Evolutionary conservation across 2,329 filamentous ascomycete species (phyloP).

Genomic region (Neopestalotiopsis clavispora): DNA sequence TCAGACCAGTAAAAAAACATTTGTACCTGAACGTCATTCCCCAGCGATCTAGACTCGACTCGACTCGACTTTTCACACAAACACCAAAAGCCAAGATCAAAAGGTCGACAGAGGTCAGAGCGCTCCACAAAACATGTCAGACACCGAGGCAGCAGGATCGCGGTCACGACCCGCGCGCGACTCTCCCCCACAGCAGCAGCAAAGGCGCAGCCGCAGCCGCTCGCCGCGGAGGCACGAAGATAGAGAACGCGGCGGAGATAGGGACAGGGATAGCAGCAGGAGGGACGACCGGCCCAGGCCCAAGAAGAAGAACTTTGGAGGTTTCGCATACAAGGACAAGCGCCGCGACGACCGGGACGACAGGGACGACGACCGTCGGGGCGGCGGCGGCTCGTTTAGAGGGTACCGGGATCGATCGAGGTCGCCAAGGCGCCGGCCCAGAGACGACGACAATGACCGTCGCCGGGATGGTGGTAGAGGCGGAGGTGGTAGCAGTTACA

Average conservation of each 20-base stretch:
- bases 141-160: neutral
- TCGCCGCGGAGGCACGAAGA: conserved; percentile 6
- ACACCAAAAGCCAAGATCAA: neutral
- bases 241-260: conserved; percentile 20
- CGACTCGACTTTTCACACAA: neutral
- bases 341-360: conserved; percentile 51
- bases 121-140: neutral
- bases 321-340: conserved; percentile 65
- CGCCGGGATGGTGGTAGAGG: conserved; percentile 12
- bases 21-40: neutral
- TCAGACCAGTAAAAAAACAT: no score
- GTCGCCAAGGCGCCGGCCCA: conserved; percentile 41
- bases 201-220: conserved; percentile 19
- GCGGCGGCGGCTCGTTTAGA: conserved; percentile 48
- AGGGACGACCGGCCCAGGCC: conserved; percentile 30
- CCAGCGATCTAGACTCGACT: neutral
- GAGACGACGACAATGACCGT: conserved; percentile 40
- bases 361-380: conserved; percentile 43
- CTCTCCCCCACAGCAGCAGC: conserved; percentile 6
- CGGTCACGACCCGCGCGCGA: conserved; percentile 10
- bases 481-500: neutral
- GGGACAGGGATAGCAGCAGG: conserved; percentile 11
- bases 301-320: conserved; percentile 44
- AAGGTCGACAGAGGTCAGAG: neutral
- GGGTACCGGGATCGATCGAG: conserved; percentile 54